These are phyloP conservation scores for Filobasidium uniguttulatum DNA, from an alignment of 1,284 basidiomycete species.

Conservation along the genomic window DNA sequence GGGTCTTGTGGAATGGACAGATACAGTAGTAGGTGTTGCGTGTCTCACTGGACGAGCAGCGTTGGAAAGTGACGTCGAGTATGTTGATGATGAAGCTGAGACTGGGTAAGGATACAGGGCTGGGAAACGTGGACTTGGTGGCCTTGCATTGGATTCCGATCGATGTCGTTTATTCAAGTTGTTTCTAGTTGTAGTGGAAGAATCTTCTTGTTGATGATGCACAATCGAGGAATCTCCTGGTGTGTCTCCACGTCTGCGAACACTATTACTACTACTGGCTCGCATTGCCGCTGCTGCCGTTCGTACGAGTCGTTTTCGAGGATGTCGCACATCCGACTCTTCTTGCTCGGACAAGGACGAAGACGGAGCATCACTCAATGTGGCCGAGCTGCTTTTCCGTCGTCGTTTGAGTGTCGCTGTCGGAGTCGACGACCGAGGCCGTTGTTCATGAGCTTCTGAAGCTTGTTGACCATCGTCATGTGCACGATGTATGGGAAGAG, in stretches of 20 bases:
- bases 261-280: background rate
- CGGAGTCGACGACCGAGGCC: background rate
- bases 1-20: background rate
- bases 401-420: background rate
- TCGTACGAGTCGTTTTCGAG: too few relatives aligned
- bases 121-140: background rate
- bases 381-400: background rate
- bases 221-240: background rate
- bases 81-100: background rate
- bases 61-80: background rate
- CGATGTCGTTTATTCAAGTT: background rate
- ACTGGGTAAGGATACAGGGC: constrained; percentile 5
- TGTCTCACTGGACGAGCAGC: too few relatives aligned
- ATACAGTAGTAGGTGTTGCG: background rate
- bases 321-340: background rate
- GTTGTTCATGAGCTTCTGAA: too few relatives aligned
- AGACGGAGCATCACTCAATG: background rate
- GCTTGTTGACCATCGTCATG: too few relatives aligned
- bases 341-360: background rate
- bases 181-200: background rate
- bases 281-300: background rate
- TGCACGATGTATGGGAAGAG: too few relatives aligned
- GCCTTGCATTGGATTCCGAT: background rate
- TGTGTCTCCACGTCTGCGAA: background rate
- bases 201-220: background rate